phyloP scores from a whole-genome alignment of 345 rosid genomes.

The Camelina sativa region DNA sequence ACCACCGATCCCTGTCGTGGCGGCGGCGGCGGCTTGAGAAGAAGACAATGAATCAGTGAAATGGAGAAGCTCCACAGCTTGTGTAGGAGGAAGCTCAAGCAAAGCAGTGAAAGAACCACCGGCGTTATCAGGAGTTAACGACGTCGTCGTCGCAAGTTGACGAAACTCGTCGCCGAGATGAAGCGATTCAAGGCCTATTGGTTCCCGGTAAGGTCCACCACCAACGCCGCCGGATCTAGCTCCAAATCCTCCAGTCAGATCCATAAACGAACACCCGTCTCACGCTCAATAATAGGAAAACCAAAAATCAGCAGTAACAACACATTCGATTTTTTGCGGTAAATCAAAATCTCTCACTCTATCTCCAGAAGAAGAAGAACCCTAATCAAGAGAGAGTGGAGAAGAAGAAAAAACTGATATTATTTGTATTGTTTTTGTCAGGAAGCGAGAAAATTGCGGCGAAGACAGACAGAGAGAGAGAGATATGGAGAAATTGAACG shows the following conservation, averaged over 20 bases:
- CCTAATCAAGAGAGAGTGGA: constrained; percentile 5
- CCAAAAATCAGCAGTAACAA: neutral
- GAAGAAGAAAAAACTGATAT: constrained; percentile 1
- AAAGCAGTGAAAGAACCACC: constrained; percentile 69
- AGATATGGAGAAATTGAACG: neutral
- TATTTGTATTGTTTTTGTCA: neutral
- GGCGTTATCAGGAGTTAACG: constrained; percentile 52
- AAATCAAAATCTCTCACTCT: constrained; percentile 27
- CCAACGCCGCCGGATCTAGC: constrained; percentile 50
- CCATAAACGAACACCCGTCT: constrained; percentile 44
- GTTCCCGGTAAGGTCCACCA: constrained; percentile 31
- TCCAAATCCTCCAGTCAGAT: constrained; percentile 47
- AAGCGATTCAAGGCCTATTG: constrained; percentile 51
- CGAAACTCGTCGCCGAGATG: constrained; percentile 62
- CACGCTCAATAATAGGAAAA: constrained; percentile 1
- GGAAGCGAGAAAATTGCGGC: constrained; percentile 32
- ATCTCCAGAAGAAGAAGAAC: neutral
- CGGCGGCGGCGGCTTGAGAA: constrained; percentile 27
- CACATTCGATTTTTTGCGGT: neutral
- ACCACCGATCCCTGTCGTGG: constrained; percentile 29
- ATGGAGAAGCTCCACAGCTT: constrained; percentile 69
- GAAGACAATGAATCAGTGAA: constrained; percentile 50
- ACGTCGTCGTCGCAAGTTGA: constrained; percentile 39
- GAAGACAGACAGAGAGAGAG: constrained; percentile 3
- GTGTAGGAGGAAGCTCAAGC: constrained; percentile 65